Evolutionary conservation across 2,329 filamentous ascomycete species (phyloP).

Genomic region (Hymenoscyphus linearis): DNA sequence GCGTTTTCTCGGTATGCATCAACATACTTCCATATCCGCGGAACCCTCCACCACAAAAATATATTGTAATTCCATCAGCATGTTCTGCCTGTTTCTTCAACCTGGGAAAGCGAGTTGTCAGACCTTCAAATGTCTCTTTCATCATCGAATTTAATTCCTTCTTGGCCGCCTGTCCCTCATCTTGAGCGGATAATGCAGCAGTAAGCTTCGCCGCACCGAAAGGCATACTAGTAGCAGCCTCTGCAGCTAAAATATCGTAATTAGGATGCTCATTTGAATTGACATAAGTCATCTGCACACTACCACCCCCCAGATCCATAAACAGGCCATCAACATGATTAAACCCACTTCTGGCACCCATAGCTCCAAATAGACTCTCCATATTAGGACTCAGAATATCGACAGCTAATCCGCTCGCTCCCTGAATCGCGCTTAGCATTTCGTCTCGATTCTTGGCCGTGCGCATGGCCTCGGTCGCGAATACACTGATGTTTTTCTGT

Average conservation of each 20-base stretch:
- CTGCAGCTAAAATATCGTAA: conserved; percentile 51
- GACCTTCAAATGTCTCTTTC: conserved; percentile 51
- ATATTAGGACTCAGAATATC: conserved; percentile 70
- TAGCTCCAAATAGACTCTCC: conserved; percentile 76
- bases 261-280: conserved; percentile 38
- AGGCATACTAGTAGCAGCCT: conserved; percentile 51
- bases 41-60: conserved; percentile 86
- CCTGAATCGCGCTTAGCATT: conserved; percentile 61
- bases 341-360: conserved; percentile 76
- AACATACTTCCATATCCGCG: conserved; percentile 86
- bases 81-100: conserved; percentile 43
- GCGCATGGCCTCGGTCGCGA: conserved; percentile 87
- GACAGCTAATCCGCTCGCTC: conserved; percentile 61
- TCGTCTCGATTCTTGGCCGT: conserved; percentile 68
- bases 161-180: conserved; percentile 40
- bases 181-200: conserved; percentile 40
- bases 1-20: conserved; percentile 68
- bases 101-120: conserved; percentile 43
- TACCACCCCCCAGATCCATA: conserved; percentile 78
- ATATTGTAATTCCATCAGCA: conserved; percentile 58
- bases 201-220: conserved; percentile 57
- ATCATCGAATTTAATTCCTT: conserved; percentile 49
- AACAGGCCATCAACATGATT: conserved; percentile 68
- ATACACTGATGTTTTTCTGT: conserved; percentile 58
- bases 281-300: conserved; percentile 60